phyloP scores from a whole-genome alignment of 1,284 basidiomycete species.

The Pholiota adiposa region DNA sequence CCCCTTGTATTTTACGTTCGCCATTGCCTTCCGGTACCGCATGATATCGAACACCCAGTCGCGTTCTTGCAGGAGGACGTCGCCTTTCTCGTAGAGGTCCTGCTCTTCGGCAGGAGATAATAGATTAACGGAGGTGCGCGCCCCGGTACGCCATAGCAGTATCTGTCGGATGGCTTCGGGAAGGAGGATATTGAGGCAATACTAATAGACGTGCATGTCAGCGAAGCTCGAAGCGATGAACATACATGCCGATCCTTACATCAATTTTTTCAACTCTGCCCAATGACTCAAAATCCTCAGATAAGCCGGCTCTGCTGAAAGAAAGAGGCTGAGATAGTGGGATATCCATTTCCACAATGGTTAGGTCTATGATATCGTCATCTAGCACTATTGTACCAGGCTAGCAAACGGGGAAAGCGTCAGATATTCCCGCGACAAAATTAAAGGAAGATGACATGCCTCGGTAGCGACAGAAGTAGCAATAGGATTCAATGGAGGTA shows the following conservation, averaged over 20 bases:
- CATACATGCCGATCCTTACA: slow-evolving; percentile 39
- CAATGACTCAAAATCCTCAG: slow-evolving; percentile 56
- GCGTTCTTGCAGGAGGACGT: slow-evolving; percentile 49
- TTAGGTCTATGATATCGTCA: slow-evolving; percentile 16
- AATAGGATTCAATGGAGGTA: slow-evolving; percentile 4
- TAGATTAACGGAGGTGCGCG: slow-evolving; percentile 51
- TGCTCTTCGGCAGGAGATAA: slow-evolving; percentile 58
- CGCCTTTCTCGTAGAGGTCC: slow-evolving; percentile 52
- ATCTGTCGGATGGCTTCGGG: slow-evolving; percentile 72
- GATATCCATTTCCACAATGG: slow-evolving; percentile 9
- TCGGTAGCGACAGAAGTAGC: slow-evolving; percentile 13
- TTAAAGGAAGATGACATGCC: slow-evolving; percentile 6
- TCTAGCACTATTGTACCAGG: slow-evolving; percentile 6
- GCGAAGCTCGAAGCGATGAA: background rate
- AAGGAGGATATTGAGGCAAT: slow-evolving; percentile 69
- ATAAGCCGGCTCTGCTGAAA: slow-evolving; percentile 37
- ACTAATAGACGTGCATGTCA: slow-evolving; percentile 43
- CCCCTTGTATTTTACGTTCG: slow-evolving; percentile 25
- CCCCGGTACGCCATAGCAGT: slow-evolving; percentile 66
- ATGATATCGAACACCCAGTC: slow-evolving; percentile 72
- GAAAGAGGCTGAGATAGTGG: background rate
- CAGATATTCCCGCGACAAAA: background rate
- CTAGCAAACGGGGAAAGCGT: background rate
- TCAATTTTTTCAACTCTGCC: slow-evolving; percentile 57
- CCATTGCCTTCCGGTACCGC: slow-evolving; percentile 46